A percentile compares a stretch with the other conserved stretches of the same genome.
phyloP scores from a whole-genome alignment of 2,329 filamentous ascomycete species.

The Scytalidium sp. region DNA sequence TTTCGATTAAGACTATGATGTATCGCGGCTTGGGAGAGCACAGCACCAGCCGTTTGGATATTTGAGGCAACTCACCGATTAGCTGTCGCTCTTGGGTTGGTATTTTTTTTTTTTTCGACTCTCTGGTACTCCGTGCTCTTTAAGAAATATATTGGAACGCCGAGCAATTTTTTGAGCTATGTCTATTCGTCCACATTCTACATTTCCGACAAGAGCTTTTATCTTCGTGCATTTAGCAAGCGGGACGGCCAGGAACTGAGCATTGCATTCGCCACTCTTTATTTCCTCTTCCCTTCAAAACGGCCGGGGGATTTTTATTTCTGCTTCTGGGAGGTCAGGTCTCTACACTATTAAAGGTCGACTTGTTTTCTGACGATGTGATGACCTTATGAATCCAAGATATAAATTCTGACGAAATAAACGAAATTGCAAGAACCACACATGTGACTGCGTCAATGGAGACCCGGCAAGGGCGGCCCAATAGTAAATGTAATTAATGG shows the following conservation, averaged over 20 bases:
- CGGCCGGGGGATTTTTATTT: not conserved
- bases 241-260: slow-evolving; percentile 16
- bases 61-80: slow-evolving; percentile 26
- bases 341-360: not conserved
- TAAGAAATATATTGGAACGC: slow-evolving; percentile 2
- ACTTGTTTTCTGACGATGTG: not conserved
- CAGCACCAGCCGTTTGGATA: slow-evolving; percentile 26
- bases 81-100: slow-evolving; percentile 25
- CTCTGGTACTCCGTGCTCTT: slow-evolving; percentile 8
- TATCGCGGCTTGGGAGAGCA: slow-evolving; percentile 21
- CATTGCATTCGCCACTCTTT: not conserved
- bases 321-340: not conserved
- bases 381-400: not conserved
- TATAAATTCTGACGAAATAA: no score
- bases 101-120: slow-evolving; percentile 12
- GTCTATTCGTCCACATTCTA: slow-evolving; percentile 7
- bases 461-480: no score
- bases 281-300: not conserved
- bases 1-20: slow-evolving; percentile 18
- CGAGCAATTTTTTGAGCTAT: slow-evolving; percentile 14
- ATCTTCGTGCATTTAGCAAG: slow-evolving; percentile 27
- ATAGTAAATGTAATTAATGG: no score
- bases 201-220: not conserved
- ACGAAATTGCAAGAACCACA: no score
- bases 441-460: no score